phyloP scores from a whole-genome alignment of 495 filamentous ascomycete species.

The Chaetomidium leptoderma region DNA sequence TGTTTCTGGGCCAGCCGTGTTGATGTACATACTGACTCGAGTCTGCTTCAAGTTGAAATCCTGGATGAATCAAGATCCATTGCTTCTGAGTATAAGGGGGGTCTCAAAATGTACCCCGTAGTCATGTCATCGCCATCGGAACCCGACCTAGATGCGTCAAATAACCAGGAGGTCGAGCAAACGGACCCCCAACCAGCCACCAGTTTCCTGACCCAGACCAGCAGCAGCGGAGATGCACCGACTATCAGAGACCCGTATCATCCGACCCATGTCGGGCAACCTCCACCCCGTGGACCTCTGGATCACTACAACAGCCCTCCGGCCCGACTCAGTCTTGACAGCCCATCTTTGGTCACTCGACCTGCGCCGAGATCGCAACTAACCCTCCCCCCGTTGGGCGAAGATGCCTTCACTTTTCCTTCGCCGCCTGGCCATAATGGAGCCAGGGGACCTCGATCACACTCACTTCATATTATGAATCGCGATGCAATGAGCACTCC shows the following conservation, averaged over 20 bases:
- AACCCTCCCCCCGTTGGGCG: background rate
- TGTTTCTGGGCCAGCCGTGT: background rate
- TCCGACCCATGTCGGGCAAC: conserved; percentile 13
- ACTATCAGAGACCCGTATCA: background rate
- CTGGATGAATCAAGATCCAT: conserved; percentile 87
- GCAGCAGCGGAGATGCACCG: background rate
- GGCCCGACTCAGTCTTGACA: background rate
- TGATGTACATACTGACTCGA: conserved; percentile 14
- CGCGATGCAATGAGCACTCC: conserved; percentile 32
- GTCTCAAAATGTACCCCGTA: conserved; percentile 64
- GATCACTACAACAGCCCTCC: background rate
- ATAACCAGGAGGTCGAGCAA: background rate
- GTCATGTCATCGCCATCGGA: conserved; percentile 28
- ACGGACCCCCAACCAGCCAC: background rate
- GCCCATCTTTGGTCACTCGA: background rate
- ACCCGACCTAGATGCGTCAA: conserved; percentile 14
- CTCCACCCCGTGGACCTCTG: background rate
- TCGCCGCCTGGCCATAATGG: conserved; percentile 26
- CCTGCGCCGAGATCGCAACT: background rate
- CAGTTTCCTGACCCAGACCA: background rate
- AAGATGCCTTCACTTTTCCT: conserved; percentile 1
- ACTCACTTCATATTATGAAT: conserved; percentile 21
- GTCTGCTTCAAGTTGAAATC: conserved; percentile 54
- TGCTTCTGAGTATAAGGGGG: conserved; percentile 87
- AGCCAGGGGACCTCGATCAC: conserved; percentile 27